A percentile compares a stretch with the other conserved stretches of the same genome.
These are phyloP conservation scores for Tillandsia leiboldiana DNA, from an alignment of 176 grass and related monocot species.

Conservation along the genomic window DNA sequence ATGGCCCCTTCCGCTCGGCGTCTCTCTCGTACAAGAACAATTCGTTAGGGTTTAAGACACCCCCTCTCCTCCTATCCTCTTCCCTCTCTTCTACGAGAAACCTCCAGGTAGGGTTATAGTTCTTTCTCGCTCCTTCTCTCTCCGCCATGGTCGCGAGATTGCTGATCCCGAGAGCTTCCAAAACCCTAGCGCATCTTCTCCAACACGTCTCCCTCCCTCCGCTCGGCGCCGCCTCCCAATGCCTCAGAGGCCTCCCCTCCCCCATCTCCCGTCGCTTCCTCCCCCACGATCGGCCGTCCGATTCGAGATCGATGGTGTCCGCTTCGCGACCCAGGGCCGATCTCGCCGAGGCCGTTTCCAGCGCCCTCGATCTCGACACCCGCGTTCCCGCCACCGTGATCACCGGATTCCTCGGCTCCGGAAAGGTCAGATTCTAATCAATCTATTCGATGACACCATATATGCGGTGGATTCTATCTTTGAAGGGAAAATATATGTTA, in stretches of 20 bases:
- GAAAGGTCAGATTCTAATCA: slow-evolving; percentile 28
- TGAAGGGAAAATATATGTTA: too few relatives aligned
- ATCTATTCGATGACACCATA: neutral
- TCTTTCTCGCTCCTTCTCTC: neutral
- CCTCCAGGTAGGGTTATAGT: too few relatives aligned
- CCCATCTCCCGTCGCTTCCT: neutral
- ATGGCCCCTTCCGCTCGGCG: too few relatives aligned
- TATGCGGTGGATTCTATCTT: too few relatives aligned
- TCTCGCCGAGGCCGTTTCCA: slow-evolving; percentile 28
- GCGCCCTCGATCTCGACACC: slow-evolving; percentile 38
- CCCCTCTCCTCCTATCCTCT: neutral
- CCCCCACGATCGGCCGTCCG: neutral
- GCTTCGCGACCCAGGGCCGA: neutral
- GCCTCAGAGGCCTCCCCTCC: slow-evolving; percentile 15
- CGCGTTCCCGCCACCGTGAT: slow-evolving; percentile 62
- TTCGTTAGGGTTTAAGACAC: neutral
- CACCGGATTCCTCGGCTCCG: slow-evolving; percentile 63
- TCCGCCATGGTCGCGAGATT: slow-evolving; percentile 18
- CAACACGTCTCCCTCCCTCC: slow-evolving; percentile 9
- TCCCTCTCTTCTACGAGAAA: neutral
- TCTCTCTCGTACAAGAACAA: too few relatives aligned
- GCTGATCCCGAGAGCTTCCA: slow-evolving; percentile 32
- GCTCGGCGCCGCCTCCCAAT: slow-evolving; percentile 5
- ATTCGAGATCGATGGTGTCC: slow-evolving; percentile 9
- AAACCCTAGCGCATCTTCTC: slow-evolving; percentile 1